Base-by-base conservation (phyloP, 2,329 filamentous ascomycete species). In the Cladophialophora exuberans region DNA sequence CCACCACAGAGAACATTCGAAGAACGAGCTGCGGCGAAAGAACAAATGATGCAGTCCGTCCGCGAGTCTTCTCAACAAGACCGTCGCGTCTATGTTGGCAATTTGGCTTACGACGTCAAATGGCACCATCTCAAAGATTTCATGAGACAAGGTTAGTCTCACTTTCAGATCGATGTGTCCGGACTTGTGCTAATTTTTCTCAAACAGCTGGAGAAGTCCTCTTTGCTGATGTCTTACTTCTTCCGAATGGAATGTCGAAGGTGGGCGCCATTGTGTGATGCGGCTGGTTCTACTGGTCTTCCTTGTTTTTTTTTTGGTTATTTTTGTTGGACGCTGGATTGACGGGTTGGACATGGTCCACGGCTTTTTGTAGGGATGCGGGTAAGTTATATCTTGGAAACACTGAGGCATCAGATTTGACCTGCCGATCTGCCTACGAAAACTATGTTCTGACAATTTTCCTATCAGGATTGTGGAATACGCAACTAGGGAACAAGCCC, bases 181-280 rank as follows among this genome's bases (percentile, higher is more conserved):
- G 47, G 58, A 65, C 26, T 17, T 20, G 20, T 33, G 66, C 72
- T 75, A 68, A 75, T 69, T 62, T 45, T 55, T 60, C n/a, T n/a
- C 33, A 64, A 71, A 67, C 77, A 97, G 94, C 94, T 81, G 94
- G 94, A 84, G 93, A 97, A 78, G 94, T 99, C 76, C 86, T 97
- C 80, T 99, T 96, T 81, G 94, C 94, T 81, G 94, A 99, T 84
- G 94, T 99, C 73, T 87, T 99, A 79, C 83, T 96, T 77, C 91
- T 99, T 87, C 94, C 94, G 72, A 99, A 99, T 84, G 94, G 94
- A 92, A 99, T 99, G 94, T 97, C 93, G 90, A 99, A 99, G 93
- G 93, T 97, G 92, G 90, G 90, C 91, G 86, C 87, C 83, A 88
- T 89, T 82, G 85, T 80, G 83, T 92, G 88, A 88, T 86, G 84